Base-by-base conservation (phyloP, 805 yeast genomes). In the Wickerhamiella dianesei region DNA sequence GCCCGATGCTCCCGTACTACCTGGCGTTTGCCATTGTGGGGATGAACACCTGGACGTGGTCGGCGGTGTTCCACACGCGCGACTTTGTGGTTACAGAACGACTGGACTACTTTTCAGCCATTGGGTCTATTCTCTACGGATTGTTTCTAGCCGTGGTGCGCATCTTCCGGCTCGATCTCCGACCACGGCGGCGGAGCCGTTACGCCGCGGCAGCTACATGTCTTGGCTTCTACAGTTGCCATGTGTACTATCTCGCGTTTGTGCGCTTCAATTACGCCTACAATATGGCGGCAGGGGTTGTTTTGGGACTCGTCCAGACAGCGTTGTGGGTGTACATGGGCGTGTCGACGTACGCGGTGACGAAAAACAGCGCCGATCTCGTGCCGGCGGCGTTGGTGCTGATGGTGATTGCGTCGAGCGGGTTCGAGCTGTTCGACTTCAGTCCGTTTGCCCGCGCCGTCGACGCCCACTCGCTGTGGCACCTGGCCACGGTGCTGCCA, bases 401-500 rank as follows among this genome's bases (percentile, higher is more conserved):
- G 0, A 59, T 70, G 37, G 80, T 88, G 9, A 57, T 75, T 2
- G 55, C 73, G 20, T 96, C 95, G 1, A 85, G 86, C 92, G 71
- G 82, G n/a, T 74, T 89, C 53, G 98, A 89, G 61, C 64, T 89
- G 35, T 82, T 87, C 63, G 98, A 89, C 64, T 92, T 92, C 61
- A 75, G 94, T 3, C 92, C 83, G 14, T 60, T 81, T 36, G 66
- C 57, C 44, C 82, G 73, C 54, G 70, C 83, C 37, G 56, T 92
- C 0, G 98, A 92, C 64, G 94, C 96, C 0, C 98, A 92, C 64
- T 77, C 96, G 0, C 58, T 89, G 37, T 92, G 98, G 98, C 98
- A 92, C 61, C 71, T 82, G 21, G 75, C 84, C 18, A 92, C 98
- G 0, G 78, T 88, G 1, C 62, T 85, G 58, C 97, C 97, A 0